Conservation (phyloP, 1,284 basidiomycete species). For the Sanghuangporus baumii region DNA sequence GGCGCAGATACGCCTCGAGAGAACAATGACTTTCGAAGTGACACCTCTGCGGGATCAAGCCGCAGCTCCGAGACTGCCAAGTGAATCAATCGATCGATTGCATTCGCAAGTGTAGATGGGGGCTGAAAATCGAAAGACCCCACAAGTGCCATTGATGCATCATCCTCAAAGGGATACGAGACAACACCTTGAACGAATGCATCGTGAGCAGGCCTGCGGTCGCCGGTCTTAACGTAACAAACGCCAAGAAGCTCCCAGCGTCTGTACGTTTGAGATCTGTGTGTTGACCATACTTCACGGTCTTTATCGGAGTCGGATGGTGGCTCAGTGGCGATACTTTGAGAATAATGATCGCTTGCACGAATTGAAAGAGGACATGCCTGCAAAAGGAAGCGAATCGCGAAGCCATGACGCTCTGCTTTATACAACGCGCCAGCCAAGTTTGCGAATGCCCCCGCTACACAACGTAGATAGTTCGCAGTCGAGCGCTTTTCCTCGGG, state of each 20-base stretch:
- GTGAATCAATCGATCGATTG: conserved; percentile 63
- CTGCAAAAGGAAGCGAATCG: conserved; percentile 59
- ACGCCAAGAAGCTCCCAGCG: conserved; percentile 77
- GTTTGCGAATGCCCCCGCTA: conserved; percentile 64
- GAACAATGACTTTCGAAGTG: conserved; percentile 30
- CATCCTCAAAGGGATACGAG: conserved; percentile 41
- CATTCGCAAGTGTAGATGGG: conserved; percentile 39
- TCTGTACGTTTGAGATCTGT: conserved; percentile 58
- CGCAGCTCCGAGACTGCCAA: conserved; percentile 60
- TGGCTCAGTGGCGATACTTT: background rate
- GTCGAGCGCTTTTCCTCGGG: conserved; percentile 19
- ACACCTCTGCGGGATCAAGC: conserved; percentile 40
- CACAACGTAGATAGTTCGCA: conserved; percentile 56
- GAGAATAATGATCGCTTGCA: conserved; percentile 34
- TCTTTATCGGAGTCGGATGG: conserved; percentile 29
- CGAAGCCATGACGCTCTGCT: conserved; percentile 48
- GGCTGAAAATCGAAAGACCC: conserved; percentile 54
- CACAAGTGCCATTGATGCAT: conserved; percentile 27
- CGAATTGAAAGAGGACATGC: conserved; percentile 48
- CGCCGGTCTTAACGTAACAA: conserved; percentile 67
- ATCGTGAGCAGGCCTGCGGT: conserved; percentile 47
- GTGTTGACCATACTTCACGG: conserved; percentile 48
- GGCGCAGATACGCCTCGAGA: conserved; percentile 16
- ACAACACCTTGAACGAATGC: conserved; percentile 7
- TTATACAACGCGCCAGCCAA: conserved; percentile 61